A percentile compares a stretch with the other conserved stretches of the same genome.
Evolutionary conservation across 2,329 filamentous ascomycete species (phyloP).

Genomic region (Rhinocladiella mackenziei): DNA sequence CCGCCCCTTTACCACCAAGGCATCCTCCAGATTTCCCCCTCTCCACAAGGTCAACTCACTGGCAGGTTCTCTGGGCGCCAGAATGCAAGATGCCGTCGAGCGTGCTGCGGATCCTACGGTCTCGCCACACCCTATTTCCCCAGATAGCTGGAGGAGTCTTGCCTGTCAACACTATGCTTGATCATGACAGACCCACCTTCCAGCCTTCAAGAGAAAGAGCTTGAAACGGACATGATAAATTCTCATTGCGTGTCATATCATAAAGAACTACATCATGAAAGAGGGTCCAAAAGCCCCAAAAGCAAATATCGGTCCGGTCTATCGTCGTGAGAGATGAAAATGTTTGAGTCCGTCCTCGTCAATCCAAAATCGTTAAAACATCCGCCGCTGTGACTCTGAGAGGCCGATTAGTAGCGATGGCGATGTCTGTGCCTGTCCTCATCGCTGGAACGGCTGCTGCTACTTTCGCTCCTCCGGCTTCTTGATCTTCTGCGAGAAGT

Average conservation of each 20-base stretch:
- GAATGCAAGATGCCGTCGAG: background rate
- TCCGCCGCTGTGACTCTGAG: background rate
- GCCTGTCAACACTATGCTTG: background rate
- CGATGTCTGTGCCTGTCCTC: conserved; percentile 16
- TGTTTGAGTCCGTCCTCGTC: no score
- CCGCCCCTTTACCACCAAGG: no score
- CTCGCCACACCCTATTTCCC: conserved; percentile 19
- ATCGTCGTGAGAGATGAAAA: no score
- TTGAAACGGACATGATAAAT: background rate
- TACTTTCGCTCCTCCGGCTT: conserved; percentile 18
- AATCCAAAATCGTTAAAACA: no score
- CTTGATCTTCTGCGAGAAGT: conserved; percentile 10
- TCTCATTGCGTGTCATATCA: background rate
- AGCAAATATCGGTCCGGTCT: no score
- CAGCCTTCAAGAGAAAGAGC: background rate
- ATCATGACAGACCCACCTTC: background rate
- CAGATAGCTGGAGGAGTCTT: background rate
- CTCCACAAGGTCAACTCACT: no score
- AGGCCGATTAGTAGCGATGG: conserved; percentile 8
- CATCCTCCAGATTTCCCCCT: no score
- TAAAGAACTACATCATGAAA: background rate
- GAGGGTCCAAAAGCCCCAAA: background rate
- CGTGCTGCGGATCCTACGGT: background rate
- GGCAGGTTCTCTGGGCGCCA: no score
- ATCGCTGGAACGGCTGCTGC: conserved; percentile 20